These are phyloP conservation scores for Benincasa hispida DNA, from an alignment of 306 rosid species.

Conservation along the genomic window DNA sequence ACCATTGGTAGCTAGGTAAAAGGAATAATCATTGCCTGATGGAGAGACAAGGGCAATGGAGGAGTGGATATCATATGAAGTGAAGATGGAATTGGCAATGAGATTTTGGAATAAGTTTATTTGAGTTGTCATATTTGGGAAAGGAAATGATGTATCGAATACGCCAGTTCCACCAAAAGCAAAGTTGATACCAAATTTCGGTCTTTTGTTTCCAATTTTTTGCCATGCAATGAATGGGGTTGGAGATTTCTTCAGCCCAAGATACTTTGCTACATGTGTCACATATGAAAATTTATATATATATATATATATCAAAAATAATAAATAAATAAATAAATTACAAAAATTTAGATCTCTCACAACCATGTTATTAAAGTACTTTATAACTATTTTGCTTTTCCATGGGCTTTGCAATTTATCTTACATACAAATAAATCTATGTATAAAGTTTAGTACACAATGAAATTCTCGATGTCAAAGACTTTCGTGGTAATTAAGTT, in stretches of 20 bases:
- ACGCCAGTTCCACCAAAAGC: conserved; percentile 83
- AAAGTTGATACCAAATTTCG: conserved; percentile 61
- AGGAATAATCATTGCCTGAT: conserved; percentile 64
- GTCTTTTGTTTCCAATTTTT: conserved; percentile 2
- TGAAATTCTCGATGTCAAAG: too few relatives aligned
- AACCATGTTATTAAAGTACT: too few relatives aligned
- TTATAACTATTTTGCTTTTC: too few relatives aligned
- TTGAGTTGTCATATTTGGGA: conserved; percentile 80
- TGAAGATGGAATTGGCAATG: conserved; percentile 17
- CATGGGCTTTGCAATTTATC: too few relatives aligned
- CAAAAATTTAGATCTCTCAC: too few relatives aligned
- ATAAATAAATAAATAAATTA: too few relatives aligned
- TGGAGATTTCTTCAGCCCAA: conserved; percentile 62
- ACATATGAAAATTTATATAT: too few relatives aligned
- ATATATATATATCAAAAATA: too few relatives aligned
- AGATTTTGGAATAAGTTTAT: conserved; percentile 34
- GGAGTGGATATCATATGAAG: conserved; percentile 17
- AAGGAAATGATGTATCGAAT: conserved; percentile 33
- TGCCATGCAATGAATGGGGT: conserved; percentile 37
- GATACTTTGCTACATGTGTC: conserved; percentile 14
- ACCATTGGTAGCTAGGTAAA: conserved; percentile 24
- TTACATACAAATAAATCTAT: too few relatives aligned
- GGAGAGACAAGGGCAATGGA: conserved; percentile 56
- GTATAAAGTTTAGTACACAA: too few relatives aligned
- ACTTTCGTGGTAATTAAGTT: too few relatives aligned